Evolutionary conservation across 2,329 filamentous ascomycete species (phyloP).

Genomic region (Claviceps sp.): DNA sequence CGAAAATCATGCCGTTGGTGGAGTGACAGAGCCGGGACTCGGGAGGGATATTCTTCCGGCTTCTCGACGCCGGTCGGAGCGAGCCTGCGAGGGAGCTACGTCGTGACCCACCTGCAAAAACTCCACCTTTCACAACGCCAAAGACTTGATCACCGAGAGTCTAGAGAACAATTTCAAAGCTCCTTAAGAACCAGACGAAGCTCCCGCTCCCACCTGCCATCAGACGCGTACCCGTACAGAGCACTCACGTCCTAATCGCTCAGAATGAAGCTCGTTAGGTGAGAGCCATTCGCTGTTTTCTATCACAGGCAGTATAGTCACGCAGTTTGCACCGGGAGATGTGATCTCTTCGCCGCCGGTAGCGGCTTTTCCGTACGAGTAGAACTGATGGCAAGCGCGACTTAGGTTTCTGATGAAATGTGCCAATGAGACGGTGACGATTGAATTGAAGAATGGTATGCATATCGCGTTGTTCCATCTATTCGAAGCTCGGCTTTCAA

Average conservation of each 20-base stretch:
- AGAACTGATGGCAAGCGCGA: slow-evolving; percentile 1
- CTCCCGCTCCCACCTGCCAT: background rate
- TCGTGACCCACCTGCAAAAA: too few relatives aligned
- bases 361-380: slow-evolving; percentile 8
- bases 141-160: too few relatives aligned
- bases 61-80: background rate
- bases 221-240: too few relatives aligned
- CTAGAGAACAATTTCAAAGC: too few relatives aligned
- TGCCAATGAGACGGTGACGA: slow-evolving; percentile 93
- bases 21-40: background rate
- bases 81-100: too few relatives aligned
- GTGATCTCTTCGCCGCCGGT: background rate
- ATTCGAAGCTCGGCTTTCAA: background rate
- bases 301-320: too few relatives aligned
- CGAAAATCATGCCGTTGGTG: too few relatives aligned
- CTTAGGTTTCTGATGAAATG: slow-evolving; percentile 97
- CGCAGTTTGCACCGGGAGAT: background rate
- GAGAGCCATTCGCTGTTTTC: slow-evolving; percentile 24
- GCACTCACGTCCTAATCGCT: slow-evolving; percentile 10
- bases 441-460: slow-evolving; percentile 94
- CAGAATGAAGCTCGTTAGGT: slow-evolving; percentile 97
- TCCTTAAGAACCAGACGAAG: background rate
- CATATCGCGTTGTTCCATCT: background rate
- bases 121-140: too few relatives aligned
- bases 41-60: background rate